Conservation (phyloP, 2,329 filamentous ascomycete species). For the Pleomassaria siparia region DNA sequence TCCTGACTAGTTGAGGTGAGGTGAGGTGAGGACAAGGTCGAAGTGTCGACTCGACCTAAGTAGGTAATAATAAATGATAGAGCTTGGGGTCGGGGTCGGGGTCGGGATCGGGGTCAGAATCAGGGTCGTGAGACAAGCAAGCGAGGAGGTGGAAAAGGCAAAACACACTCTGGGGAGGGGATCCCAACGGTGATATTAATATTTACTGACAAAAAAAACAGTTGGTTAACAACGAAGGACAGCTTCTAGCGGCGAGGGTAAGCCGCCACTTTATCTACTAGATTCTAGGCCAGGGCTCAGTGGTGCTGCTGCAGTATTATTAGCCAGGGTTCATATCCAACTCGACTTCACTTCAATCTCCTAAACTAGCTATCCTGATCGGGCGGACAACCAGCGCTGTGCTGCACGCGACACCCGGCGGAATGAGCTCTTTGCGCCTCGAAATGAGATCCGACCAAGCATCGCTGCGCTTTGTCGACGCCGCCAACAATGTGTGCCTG, state of each 20-base stretch:
- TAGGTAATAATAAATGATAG: no score
- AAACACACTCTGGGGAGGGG: background rate
- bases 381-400: background rate
- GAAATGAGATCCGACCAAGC: conserved; percentile 7
- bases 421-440: conserved; percentile 10
- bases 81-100: no score
- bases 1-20: no score
- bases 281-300: background rate
- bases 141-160: conserved; percentile 1
- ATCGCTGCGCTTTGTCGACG: conserved; percentile 8
- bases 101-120: no score
- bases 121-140: background rate
- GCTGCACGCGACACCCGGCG: background rate
- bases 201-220: background rate
- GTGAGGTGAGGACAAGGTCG: background rate
- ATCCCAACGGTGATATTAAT: background rate
- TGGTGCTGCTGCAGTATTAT: background rate
- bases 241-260: background rate
- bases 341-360: background rate
- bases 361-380: background rate
- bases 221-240: background rate
- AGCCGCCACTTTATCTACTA: conserved; percentile 4
- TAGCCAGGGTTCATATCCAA: background rate
- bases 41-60: background rate
- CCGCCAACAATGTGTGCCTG: conserved; percentile 12